Evolutionary conservation across 1,139 yeast species (phyloP).

Genomic region (Yamadazyma mexicana): DNA sequence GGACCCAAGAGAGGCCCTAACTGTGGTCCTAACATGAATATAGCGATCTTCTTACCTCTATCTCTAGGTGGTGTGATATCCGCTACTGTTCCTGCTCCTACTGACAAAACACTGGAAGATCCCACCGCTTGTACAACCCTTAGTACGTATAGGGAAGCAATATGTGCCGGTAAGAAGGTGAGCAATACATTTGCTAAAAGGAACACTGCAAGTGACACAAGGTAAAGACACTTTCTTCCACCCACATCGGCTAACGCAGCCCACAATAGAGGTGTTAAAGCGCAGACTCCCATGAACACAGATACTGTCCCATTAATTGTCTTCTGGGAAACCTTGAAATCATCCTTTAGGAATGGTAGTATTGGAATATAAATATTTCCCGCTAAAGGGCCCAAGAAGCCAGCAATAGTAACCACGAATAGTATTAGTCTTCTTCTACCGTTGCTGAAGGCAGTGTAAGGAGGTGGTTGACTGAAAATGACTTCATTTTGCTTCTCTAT

Average conservation of each 20-base stretch:
- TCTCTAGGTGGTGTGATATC: slow-evolving; percentile 48
- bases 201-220: slow-evolving; percentile 44
- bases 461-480: slow-evolving; percentile 1
- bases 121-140: slow-evolving; percentile 56
- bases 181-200: slow-evolving; percentile 48
- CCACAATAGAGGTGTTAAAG: slow-evolving; percentile 56
- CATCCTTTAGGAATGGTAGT: slow-evolving; percentile 45
- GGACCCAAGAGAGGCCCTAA: slow-evolving; percentile 61
- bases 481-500: slow-evolving; percentile 1
- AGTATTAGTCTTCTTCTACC: slow-evolving; percentile 26
- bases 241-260: slow-evolving; percentile 58
- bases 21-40: slow-evolving; percentile 62
- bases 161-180: slow-evolving; percentile 49
- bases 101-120: slow-evolving; percentile 53
- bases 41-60: slow-evolving; percentile 52
- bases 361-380: slow-evolving; percentile 63
- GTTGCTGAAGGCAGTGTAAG: slow-evolving; percentile 7
- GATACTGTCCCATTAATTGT: slow-evolving; percentile 60
- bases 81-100: slow-evolving; percentile 59
- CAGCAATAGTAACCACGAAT: slow-evolving; percentile 44
- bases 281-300: slow-evolving; percentile 57
- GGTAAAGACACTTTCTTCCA: slow-evolving; percentile 53
- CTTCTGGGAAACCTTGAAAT: slow-evolving; percentile 42
- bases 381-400: slow-evolving; percentile 59
- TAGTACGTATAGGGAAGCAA: slow-evolving; percentile 42